phyloP scores from a whole-genome alignment of 2,329 filamentous ascomycete genomes.

The Sordariomycetes sp. region DNA sequence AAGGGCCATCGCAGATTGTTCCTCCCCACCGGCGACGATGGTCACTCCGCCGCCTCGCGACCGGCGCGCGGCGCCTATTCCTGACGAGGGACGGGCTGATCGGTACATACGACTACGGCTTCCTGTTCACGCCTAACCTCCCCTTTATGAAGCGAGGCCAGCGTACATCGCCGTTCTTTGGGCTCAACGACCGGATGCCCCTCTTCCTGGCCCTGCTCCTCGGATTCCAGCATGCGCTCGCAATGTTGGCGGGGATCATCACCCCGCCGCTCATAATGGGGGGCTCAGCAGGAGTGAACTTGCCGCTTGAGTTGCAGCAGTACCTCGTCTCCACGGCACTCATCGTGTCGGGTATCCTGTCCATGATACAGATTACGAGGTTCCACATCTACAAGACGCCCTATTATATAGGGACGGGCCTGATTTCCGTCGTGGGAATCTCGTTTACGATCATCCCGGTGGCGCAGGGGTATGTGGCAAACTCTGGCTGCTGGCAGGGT shows the following conservation, averaged over 20 bases:
- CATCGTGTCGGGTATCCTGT: constrained; percentile 67
- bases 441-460: constrained; percentile 68
- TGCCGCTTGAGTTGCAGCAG: constrained; percentile 46
- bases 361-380: constrained; percentile 62
- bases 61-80: constrained; percentile 22
- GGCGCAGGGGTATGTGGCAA: constrained; percentile 36
- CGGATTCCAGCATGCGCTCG: constrained; percentile 66
- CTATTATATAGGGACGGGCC: constrained; percentile 65
- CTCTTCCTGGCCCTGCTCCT: constrained; percentile 60
- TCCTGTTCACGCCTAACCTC: constrained; percentile 70
- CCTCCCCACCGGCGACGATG: constrained; percentile 20
- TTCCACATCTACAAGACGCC: constrained; percentile 58
- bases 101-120: constrained; percentile 80
- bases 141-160: constrained; percentile 61
- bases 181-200: constrained; percentile 68
- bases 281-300: constrained; percentile 46
- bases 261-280: constrained; percentile 65
- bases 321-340: constrained; percentile 70
- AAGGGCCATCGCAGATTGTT: constrained; percentile 34
- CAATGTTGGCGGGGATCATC: constrained; percentile 66
- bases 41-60: constrained; percentile 13
- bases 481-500: background rate
- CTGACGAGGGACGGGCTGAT: constrained; percentile 59
- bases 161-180: constrained; percentile 63
- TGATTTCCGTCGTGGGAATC: constrained; percentile 69